Evolutionary conservation across 106 monocot species (phyloP), one percentile per base, ranked within the genome.

Genomic region (Posidonia australis): DNA sequence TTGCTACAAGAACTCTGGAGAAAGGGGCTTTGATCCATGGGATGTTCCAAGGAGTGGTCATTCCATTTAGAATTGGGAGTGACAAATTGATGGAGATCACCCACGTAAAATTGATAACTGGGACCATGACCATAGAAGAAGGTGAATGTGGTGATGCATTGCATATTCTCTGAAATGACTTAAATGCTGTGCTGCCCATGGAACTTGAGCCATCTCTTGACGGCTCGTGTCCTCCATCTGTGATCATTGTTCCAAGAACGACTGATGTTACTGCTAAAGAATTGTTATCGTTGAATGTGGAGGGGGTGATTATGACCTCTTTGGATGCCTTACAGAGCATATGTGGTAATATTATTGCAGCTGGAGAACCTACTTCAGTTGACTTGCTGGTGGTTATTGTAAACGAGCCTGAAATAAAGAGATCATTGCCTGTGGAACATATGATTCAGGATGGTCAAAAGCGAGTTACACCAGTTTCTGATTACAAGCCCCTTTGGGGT

Each of bases 401-500:
- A 63, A 28, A 54, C 16, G 66, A 41, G 44, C 53, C 70, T 22
- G 73, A 69, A 21, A 25, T 51, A n/a, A 76, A 29, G 29, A 32
- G 58, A 20, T 14, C 43, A 20, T 31, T 47, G 13, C 9, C 54
- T 64, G 54, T 64, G 17, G 73, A 71, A 18, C 44, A 46, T 16
- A 27, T 65, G 14, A 36, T 76, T 18, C 56, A 77, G 31, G 72
- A 47, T 41, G 16, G 6, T 42, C 13, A 4, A 36, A 30, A 55
- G 14, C 46, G 44, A 4, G 44, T 65, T 68, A 51, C 58, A 9
- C 48, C 66, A 2, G 51, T 64, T 12, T 46, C 46, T 13, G 67
- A 78, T 42, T 74, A 68, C 61, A 53, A 70, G 19, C 80, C 87
- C 1, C 78, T 83, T 28, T 92, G 91, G 91, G 91, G 91, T 11